These are phyloP conservation scores for Cephalotrichum gorgonifer DNA, from an alignment of 2,329 filamentous ascomycete species.

Conservation along the genomic window DNA sequence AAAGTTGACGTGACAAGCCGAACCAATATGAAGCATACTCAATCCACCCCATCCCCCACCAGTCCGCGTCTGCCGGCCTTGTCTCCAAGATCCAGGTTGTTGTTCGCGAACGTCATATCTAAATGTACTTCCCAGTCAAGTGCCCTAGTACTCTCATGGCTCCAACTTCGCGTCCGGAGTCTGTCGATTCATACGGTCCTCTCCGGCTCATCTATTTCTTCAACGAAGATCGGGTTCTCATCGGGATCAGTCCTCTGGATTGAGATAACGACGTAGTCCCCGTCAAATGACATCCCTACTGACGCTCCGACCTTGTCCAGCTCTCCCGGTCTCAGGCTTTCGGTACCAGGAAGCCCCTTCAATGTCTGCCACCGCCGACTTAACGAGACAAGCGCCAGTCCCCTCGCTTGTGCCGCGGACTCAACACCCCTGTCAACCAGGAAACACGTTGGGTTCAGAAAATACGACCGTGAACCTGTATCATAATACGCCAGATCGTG, in stretches of 20 bases:
- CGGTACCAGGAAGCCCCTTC: neutral
- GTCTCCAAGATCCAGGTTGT: neutral
- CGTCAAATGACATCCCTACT: neutral
- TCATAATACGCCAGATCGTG: conserved; percentile 4
- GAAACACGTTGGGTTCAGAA: conserved; percentile 1
- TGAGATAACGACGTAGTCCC: neutral
- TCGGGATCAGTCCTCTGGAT: neutral
- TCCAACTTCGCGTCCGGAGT: neutral
- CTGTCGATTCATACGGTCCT: neutral
- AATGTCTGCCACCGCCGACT: neutral
- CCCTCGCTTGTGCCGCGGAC: neutral
- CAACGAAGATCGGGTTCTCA: neutral
- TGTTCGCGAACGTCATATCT: too few species aligned
- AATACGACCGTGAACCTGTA: neutral
- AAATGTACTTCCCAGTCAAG: too few species aligned
- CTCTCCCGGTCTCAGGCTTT: neutral
- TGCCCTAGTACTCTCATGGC: too few species aligned
- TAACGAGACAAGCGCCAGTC: neutral
- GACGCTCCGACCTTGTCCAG: neutral
- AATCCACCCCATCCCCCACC: neutral
- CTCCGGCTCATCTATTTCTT: neutral
- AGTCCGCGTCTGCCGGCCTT: neutral
- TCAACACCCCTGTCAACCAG: neutral
- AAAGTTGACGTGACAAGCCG: neutral
- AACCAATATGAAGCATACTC: neutral